Evolutionary conservation across 257 asterid species (phyloP).

Genomic region (Petunia axillaris): DNA sequence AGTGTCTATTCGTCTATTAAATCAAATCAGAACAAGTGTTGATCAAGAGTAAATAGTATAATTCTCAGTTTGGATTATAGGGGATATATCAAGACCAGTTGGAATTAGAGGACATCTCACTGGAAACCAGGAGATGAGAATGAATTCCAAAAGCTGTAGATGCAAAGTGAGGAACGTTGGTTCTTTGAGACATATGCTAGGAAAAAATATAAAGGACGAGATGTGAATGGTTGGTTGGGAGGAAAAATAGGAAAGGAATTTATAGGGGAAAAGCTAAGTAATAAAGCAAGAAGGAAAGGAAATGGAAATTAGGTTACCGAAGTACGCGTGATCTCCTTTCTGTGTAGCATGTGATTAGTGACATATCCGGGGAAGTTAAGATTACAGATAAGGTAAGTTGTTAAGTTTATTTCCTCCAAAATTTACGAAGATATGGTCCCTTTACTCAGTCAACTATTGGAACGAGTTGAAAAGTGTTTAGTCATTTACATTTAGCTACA

Average conservation of each 20-base stretch:
- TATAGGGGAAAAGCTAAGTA: conserved; percentile 33
- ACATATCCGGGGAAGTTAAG: too few relatives aligned
- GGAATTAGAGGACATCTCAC: conserved; percentile 71
- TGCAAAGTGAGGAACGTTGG: conserved; percentile 79
- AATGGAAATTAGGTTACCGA: conserved; percentile 29
- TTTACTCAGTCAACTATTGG: too few relatives aligned
- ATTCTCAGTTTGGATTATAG: not conserved
- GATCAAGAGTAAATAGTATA: not conserved
- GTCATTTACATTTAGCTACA: too few relatives aligned
- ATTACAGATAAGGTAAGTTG: conserved; percentile 2
- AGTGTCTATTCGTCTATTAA: too few relatives aligned
- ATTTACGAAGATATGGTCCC: too few relatives aligned
- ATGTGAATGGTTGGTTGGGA: not conserved
- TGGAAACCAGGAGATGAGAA: conserved; percentile 92
- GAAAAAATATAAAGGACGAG: not conserved
- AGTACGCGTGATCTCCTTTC: conserved; percentile 24
- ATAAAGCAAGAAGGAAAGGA: not conserved
- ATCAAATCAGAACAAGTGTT: too few relatives aligned
- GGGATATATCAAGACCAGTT: conserved; percentile 47
- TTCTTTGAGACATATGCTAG: conserved; percentile 77
- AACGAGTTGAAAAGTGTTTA: too few relatives aligned
- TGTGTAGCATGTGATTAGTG: not conserved
- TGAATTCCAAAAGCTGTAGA: conserved; percentile 70
- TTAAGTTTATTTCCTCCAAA: too few relatives aligned
- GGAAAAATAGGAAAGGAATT: conserved; percentile 22